These are phyloP conservation scores for Rickenella mellea DNA, from an alignment of 768 basidiomycete species.

Conservation along the genomic window DNA sequence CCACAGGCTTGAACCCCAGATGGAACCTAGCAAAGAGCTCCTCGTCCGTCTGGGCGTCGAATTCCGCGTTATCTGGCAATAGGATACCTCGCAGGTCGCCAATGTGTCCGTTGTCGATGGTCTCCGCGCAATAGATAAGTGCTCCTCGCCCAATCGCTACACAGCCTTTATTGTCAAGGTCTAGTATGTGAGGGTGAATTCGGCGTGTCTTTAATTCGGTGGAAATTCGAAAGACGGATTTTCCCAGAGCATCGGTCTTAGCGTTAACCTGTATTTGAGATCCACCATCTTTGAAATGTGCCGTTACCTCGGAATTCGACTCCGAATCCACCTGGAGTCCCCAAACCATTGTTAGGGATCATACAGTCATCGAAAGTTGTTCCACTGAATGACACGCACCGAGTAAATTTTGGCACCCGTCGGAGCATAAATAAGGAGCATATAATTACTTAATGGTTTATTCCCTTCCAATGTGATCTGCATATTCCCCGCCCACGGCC, in stretches of 20 bases:
- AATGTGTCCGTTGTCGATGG: constrained; percentile 10
- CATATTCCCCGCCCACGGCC: constrained; percentile 9
- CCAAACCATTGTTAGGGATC: too few relatives aligned
- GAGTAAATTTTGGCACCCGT: too few relatives aligned
- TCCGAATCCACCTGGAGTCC: too few relatives aligned
- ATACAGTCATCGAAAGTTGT: too few relatives aligned
- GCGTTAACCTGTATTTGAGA: constrained; percentile 2
- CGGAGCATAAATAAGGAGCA: too few relatives aligned
- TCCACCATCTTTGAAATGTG: too few relatives aligned
- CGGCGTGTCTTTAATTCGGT: not conserved
- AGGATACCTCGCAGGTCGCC: constrained; percentile 7
- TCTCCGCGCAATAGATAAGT: constrained; percentile 13
- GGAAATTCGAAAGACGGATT: too few relatives aligned
- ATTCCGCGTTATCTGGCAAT: not conserved
- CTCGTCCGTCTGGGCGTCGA: constrained; percentile 1
- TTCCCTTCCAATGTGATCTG: constrained; percentile 3
- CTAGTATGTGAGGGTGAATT: constrained; percentile 7
- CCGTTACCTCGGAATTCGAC: not conserved
- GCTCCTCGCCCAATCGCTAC: constrained; percentile 12
- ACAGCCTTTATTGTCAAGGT: constrained; percentile 6
- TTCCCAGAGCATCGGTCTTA: not conserved
- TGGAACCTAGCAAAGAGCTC: not conserved
- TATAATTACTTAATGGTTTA: too few relatives aligned
- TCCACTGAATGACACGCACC: too few relatives aligned
- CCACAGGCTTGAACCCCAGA: not conserved